phyloP scores from a whole-genome alignment of 768 basidiomycete genomes.

The Cystoderma amianthinum region DNA sequence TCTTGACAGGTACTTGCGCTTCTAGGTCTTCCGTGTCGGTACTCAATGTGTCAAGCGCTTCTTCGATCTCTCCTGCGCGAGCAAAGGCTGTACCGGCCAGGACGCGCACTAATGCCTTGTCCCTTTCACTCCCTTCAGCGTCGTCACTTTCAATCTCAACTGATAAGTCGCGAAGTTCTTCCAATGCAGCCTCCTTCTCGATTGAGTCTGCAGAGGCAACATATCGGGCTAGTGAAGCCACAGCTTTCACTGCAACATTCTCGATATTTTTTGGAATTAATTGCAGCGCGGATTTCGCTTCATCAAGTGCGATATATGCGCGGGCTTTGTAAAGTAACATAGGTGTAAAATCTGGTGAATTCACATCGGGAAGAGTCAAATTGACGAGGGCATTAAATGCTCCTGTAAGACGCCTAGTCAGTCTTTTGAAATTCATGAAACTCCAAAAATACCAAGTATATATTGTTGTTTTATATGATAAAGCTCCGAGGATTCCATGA shows the following conservation, averaged over 20 bases:
- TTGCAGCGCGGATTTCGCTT: conserved; percentile 47
- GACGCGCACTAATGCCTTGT: conserved; percentile 70
- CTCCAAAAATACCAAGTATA: conserved; percentile 44
- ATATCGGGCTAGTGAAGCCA: conserved; percentile 68
- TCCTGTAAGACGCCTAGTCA: conserved; percentile 26
- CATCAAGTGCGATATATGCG: conserved; percentile 64
- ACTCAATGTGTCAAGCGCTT: conserved; percentile 85
- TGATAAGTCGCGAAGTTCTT: conserved; percentile 78
- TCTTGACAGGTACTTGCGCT: conserved; percentile 52
- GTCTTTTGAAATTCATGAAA: too few species aligned
- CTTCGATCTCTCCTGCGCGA: conserved; percentile 79
- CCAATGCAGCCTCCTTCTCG: conserved; percentile 55
- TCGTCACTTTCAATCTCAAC: conserved; percentile 85
- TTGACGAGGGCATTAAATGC: conserved; percentile 61
- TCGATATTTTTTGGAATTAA: conserved; percentile 53
- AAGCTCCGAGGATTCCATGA: conserved; percentile 25
- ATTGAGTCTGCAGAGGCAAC: conserved; percentile 35
- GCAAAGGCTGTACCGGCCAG: conserved; percentile 86
- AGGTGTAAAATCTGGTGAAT: conserved; percentile 57
- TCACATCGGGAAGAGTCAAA: conserved; percentile 47
- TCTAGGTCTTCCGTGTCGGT: conserved; percentile 76
- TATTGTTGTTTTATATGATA: conserved; percentile 51
- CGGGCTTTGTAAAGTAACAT: conserved; percentile 75
- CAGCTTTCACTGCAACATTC: conserved; percentile 64
- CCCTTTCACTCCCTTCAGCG: conserved; percentile 54